Percentiles rank a stretch among this genome's conserved stretches.
Evolutionary conservation across 768 basidiomycete genomes (phyloP).

Genomic region (Russula sp.): DNA sequence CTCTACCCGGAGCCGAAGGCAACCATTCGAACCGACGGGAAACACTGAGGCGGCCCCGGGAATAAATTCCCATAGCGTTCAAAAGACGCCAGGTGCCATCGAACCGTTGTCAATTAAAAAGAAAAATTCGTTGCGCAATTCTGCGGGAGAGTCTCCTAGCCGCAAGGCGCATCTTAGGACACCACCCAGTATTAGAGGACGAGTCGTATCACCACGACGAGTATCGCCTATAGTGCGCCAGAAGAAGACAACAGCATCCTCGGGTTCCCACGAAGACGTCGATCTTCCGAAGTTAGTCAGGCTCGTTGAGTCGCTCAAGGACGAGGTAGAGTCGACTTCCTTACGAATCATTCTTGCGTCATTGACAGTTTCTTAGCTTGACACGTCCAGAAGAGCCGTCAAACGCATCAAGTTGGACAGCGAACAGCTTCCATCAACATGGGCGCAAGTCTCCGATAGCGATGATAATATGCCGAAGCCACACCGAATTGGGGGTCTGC

Average conservation of each 20-base stretch:
- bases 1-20: conserved; percentile 72
- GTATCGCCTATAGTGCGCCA: conserved; percentile 29
- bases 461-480: conserved; percentile 42
- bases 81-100: conserved; percentile 45
- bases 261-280: conserved; percentile 36
- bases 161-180: conserved; percentile 39
- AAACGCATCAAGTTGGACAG: conserved; percentile 75
- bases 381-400: conserved; percentile 63
- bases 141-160: conserved; percentile 39
- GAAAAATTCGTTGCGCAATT: conserved; percentile 61
- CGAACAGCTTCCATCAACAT: conserved; percentile 38
- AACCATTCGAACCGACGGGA: conserved; percentile 54
- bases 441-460: conserved; percentile 25
- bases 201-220: conserved; percentile 30
- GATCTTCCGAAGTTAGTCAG: conserved; percentile 48
- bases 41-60: conserved; percentile 58
- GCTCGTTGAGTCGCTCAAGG: conserved; percentile 53
- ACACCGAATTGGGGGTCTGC: conserved; percentile 48
- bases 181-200: conserved; percentile 41
- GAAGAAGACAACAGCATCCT: conserved; percentile 12
- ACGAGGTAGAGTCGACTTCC: conserved; percentile 57
- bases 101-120: conserved; percentile 86
- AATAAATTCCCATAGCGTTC: conserved; percentile 32
- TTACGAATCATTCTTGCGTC: background rate
- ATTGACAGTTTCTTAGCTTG: conserved; percentile 49